phyloP scores from a whole-genome alignment of 2,329 filamentous ascomycete species.

The Aureobasidium sp. region DNA sequence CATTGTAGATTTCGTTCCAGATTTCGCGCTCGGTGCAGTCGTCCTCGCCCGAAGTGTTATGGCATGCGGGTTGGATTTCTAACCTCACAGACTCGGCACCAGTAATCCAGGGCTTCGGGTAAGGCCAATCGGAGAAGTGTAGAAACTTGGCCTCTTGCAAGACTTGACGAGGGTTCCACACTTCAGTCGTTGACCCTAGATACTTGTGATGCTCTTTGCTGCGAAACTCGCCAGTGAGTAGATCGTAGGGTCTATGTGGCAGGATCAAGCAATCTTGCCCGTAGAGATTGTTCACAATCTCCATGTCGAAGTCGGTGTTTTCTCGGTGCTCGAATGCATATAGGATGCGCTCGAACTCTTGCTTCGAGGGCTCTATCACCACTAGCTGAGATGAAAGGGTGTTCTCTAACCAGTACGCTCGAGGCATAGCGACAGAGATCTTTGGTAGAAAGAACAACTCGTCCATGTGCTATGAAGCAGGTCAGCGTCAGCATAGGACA shows the following conservation, averaged over 20 bases:
- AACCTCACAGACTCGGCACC: too few species aligned
- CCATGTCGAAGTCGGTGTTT: conserved; percentile 47
- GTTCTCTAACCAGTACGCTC: conserved; percentile 58
- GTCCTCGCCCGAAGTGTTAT: background rate
- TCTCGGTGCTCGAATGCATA: conserved; percentile 11
- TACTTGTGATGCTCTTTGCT: conserved; percentile 43
- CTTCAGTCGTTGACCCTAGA: conserved; percentile 34
- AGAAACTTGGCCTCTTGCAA: background rate
- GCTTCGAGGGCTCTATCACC: conserved; percentile 16
- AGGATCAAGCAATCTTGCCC: conserved; percentile 52
- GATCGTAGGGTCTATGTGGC: conserved; percentile 54
- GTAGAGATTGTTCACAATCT: conserved; percentile 57
- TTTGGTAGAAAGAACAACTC: conserved; percentile 61
- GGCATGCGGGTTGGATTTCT: background rate
- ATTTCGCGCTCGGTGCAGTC: background rate
- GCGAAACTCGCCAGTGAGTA: conserved; percentile 58
- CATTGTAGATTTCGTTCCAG: background rate
- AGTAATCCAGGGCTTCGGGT: background rate
- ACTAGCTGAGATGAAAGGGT: conserved; percentile 15
- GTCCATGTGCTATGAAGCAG: conserved; percentile 46
- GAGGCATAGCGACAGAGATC: conserved; percentile 56
- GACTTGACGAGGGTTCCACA: background rate
- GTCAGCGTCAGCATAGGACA: conserved; percentile 50
- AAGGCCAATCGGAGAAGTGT: background rate
- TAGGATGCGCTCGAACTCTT: background rate